Evolutionary conservation across 306 rosid genomes (phyloP).

Genomic region (Sphenostylis stenocarpa): DNA sequence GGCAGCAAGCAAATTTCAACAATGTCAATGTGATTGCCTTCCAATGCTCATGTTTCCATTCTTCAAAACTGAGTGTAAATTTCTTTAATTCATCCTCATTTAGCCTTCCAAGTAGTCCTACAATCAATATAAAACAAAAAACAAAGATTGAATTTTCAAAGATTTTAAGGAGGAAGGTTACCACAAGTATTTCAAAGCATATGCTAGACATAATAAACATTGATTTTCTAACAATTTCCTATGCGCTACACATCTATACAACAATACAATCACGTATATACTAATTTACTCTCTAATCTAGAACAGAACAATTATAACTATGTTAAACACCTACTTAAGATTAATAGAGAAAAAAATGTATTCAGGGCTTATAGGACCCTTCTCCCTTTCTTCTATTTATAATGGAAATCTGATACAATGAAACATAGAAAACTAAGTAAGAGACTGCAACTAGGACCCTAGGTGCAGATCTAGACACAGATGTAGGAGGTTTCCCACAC

Average conservation of each 20-base stretch:
- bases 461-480: too few relatives aligned
- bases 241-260: neutral
- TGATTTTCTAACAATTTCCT: neutral
- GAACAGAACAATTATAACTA: neutral
- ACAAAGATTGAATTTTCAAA: neutral
- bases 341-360: too few relatives aligned
- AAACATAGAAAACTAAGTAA: too few relatives aligned
- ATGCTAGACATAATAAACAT: neutral
- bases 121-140: neutral
- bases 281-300: neutral
- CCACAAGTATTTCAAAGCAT: neutral
- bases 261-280: neutral
- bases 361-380: too few relatives aligned
- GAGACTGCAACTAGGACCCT: too few relatives aligned
- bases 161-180: neutral
- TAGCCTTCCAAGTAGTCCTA: neutral
- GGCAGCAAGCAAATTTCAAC: neutral
- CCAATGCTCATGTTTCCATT: neutral
- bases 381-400: too few relatives aligned
- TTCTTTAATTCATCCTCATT: neutral
- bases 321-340: neutral
- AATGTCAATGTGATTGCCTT: too few relatives aligned
- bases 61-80: neutral
- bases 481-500: too few relatives aligned
- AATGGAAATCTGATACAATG: too few relatives aligned